Conservation (phyloP, 2,329 filamentous ascomycete species). For the Pseudogymnoascus sp. region DNA sequence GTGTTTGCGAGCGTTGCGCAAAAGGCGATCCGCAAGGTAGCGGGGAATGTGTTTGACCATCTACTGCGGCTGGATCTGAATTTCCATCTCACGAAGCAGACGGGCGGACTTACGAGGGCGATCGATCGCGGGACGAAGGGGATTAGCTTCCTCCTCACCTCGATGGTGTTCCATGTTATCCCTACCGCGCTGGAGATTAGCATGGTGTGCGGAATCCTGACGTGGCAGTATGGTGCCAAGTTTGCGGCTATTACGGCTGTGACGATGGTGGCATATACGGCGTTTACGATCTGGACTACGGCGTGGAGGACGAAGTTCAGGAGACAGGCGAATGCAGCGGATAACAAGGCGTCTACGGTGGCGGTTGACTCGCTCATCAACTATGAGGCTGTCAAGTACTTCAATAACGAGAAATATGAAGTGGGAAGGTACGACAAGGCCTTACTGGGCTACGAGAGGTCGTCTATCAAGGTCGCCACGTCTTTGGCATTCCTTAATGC, state of each 20-base stretch:
- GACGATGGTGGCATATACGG: conserved; percentile 90
- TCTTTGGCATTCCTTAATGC: conserved; percentile 89
- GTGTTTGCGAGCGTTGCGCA: conserved; percentile 96
- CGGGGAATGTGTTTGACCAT: conserved; percentile 87
- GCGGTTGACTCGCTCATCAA: conserved; percentile 97
- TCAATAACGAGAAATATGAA: conserved; percentile 97
- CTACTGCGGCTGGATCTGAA: conserved; percentile 80
- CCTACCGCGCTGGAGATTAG: conserved; percentile 90
- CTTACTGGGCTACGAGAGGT: conserved; percentile 78
- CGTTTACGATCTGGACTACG: conserved; percentile 95
- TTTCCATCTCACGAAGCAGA: conserved; percentile 92
- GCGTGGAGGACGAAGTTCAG: conserved; percentile 97
- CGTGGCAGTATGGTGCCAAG: conserved; percentile 86
- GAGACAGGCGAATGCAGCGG: conserved; percentile 88
- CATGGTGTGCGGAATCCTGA: conserved; percentile 93
- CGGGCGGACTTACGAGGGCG: conserved; percentile 84
- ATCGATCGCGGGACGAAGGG: conserved; percentile 97
- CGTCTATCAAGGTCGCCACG: conserved; percentile 94
- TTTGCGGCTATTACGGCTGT: conserved; percentile 85
- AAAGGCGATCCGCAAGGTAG: conserved; percentile 88
- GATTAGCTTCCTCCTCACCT: conserved; percentile 92
- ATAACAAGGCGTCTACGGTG: conserved; percentile 91
- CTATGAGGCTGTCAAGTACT: conserved; percentile 98
- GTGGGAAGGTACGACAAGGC: conserved; percentile 85
- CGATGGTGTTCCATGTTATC: conserved; percentile 97